Base-by-base conservation (phyloP, 371 early-diverging fungal genomes). In the Mortierella sp. region DNA sequence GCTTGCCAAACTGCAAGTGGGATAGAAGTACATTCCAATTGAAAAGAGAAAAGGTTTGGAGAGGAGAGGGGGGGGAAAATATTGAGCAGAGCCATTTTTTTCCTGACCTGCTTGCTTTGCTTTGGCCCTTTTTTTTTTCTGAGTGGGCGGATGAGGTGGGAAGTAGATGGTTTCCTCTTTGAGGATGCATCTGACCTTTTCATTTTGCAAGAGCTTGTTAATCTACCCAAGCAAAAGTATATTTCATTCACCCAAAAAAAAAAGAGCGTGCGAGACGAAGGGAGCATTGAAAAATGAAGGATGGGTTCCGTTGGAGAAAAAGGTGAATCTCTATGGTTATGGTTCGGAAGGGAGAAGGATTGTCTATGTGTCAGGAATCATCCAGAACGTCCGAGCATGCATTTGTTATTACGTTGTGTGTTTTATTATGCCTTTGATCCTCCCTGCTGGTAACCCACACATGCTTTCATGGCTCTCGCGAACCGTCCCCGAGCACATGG, bases 121-220 rank as follows among this genome's bases (percentile, higher is more conserved):
- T 60, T 60, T 60, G 60, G 60, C 60, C 60, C 60, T 60, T 60
- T 60, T 60, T 14, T 60, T 60, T 60, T 60, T 29, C 11, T 29
- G 14, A 12, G 35, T 16, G 2, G 32, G 35, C 32, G 29, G 48
- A 4, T 51, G 18, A 51, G 60, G 6, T 32, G 58, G 48, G 16
- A 21, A 0, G 1, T 29, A 35, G 35, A 60, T 60, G 32, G 35
- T 60, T 60, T 29, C 60, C 60, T 60, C 60, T 60, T 60, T 60
- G 60, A 60, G 60, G 29, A 32, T 60, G 29, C 60, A 32, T 60
- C 32, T 4, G 35, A 35, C 35, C 27, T 14, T 29, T 60, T 60
- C 60, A 60, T 51, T 60, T 60, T 32, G 32, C 14, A 29, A 32
- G 35, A 32, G 35, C 60, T 32, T 58, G 58, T 12, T 58, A 27